Evolutionary conservation across 139 green algal species (phyloP), one percentile per base, ranked within the genome.

Genomic region (Chlamydomonas sphaeroides): DNA sequence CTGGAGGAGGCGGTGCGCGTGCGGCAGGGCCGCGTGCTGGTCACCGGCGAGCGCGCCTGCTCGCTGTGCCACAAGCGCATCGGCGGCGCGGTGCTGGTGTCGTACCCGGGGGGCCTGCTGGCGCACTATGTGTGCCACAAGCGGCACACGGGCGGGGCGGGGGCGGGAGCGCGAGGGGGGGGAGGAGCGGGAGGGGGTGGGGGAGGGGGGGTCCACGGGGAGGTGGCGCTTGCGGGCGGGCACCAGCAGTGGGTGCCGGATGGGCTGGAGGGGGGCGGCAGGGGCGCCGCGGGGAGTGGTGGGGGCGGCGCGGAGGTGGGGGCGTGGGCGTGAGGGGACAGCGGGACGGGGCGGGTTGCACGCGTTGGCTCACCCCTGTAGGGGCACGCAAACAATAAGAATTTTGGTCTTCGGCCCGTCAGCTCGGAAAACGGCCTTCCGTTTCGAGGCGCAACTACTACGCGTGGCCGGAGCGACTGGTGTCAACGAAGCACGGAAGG

Each of bases 11-110:
- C 95, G 38, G 89, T 91, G 17, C 61, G 69, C 8, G 78, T 74
- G 49, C 82, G 88, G 75, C 88, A 94, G 70, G 79, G 80, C 74
- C 83, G 72, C 45, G 76, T 98, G 30, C 38, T 89, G 41, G 84
- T 98, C 3, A 95, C 88, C 3, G 84, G 73, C 36, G 95, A 98
- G 84, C 87, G 93, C 5, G 91, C 91, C 4, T 98, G 95, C 86
- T 87, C 67, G 78, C 86, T 98, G 35, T 98, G 95, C 79, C 91
- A 95, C 86, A 97, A 97, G 86, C 85, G 95, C 21, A 92, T 98
- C 23, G 93, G 93, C 41, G 88, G 77, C 14, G 71, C 90, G 5
- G 95, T 94, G 18, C 91, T 96, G 67, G 94, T 96, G n/a, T 88
- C 90, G 17, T 93, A 95, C 79, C 92, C 94, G 0, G 86, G 92